Evolutionary conservation across 805 yeast species (phyloP), one percentile per base, ranked within the genome.

Genomic region (Alloascoidea hylecoeti): DNA sequence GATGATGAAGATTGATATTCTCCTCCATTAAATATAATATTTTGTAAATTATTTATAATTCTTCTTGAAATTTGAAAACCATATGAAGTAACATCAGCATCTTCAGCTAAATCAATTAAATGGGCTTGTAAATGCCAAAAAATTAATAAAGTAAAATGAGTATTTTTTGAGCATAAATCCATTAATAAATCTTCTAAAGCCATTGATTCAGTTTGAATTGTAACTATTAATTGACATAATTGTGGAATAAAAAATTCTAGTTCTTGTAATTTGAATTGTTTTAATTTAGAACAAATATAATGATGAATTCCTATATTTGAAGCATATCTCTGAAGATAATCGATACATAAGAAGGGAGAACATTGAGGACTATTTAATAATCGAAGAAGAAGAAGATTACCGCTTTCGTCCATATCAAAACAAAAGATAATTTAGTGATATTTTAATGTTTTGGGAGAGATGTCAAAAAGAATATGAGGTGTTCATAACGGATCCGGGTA

Each of bases 71-170:
- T 78, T 47, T 83, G 94, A 52, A 92, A 92, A 0, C 95, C 83
- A 43, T 77, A 70, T 3, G 89, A 75, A n/a, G n/a, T n/a, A n/a
- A n/a, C n/a, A 34, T 81, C 80, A 1, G 96, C 95, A 43, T 78
- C 82, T 39, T 68, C 70, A 14, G 83, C 72, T 38, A 89, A 57
- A 52, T 92, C 96, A 35, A 76, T 77, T 13, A 92, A 60, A 44
- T 76, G 73, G 0, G 95, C 88, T 52, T 92, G 97, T 35, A 92
- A 56, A 48, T 83, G 82, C 98, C 98, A 92, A 53, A 92, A 92
- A 0, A 79, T 71, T 40, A 85, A 60, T 42, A 89, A 61, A 37
- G 95, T 75, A 56, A 84, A 84, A 57, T 89, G 98, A 1, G 95
- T 94, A 50, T 78, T 80, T 42, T 63, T 71, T 13, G 68, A 56